A percentile compares a stretch with the other conserved stretches of the same genome.
Conservation (phyloP, 805 yeast species). For the Metschnikowia gelsemii region DNA sequence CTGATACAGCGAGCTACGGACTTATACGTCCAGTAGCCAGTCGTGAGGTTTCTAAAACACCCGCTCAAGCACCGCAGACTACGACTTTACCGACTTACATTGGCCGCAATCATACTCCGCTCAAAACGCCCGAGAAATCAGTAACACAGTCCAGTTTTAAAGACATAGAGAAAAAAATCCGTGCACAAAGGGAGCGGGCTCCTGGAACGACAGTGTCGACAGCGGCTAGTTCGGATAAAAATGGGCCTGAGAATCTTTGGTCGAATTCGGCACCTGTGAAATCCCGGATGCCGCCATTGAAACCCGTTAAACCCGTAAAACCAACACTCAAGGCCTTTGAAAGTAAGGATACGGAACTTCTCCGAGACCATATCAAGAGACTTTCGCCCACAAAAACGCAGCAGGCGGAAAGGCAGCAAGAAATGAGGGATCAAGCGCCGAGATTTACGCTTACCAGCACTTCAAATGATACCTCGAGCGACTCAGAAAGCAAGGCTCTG, state of each 20-base stretch:
- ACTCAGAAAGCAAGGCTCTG: constrained; percentile 10
- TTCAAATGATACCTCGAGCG: not conserved
- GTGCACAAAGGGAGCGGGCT: not conserved
- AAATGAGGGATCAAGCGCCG: not conserved
- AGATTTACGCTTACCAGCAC: not conserved
- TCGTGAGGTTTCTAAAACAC: not conserved
- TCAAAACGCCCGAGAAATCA: not conserved
- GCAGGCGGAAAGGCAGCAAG: constrained; percentile 1
- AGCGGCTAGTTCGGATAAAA: too few relatives aligned
- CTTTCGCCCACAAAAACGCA: constrained; percentile 15
- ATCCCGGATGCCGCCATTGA: constrained; percentile 1
- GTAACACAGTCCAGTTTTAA: not conserved
- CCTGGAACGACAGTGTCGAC: not conserved
- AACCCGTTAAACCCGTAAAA: constrained; percentile 12
- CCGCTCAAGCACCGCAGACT: not conserved
- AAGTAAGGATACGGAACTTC: constrained; percentile 10
- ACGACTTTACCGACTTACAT: not conserved
- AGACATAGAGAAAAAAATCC: constrained; percentile 4
- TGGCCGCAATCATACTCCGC: not conserved
- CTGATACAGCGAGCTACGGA: not conserved
- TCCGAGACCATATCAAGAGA: constrained; percentile 7
- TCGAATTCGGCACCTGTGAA: too few relatives aligned
- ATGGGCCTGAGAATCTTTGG: not conserved
- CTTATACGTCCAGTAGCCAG: constrained; percentile 8
- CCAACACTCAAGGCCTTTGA: constrained; percentile 15